A percentile compares a stretch with the other conserved stretches of the same genome.
These are phyloP conservation scores for Hortiboletus flavorubellus DNA, from an alignment of 768 basidiomycete genomes.

Conservation along the genomic window DNA sequence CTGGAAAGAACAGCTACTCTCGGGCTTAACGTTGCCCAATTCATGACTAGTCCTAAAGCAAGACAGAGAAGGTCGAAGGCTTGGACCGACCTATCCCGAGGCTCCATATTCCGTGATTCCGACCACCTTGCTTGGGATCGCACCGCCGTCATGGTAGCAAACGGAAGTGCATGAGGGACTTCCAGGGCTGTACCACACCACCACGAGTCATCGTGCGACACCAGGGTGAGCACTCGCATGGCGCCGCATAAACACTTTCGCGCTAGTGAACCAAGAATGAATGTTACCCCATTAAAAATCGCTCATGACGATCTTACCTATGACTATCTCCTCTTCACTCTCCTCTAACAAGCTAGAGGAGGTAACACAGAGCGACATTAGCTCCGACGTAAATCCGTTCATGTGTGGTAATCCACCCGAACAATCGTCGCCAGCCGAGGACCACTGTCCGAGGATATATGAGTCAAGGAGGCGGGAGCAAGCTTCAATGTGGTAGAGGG, in stretches of 20 bases:
- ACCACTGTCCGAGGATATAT: conserved; percentile 61
- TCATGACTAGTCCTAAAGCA: conserved; percentile 70
- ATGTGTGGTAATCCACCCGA: conserved; percentile 7
- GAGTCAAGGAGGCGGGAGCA: conserved; percentile 61
- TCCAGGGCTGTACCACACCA: conserved; percentile 57
- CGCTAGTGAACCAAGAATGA: conserved; percentile 23
- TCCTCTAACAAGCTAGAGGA: conserved; percentile 39
- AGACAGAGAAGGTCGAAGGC: conserved; percentile 73
- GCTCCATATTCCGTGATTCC: conserved; percentile 1
- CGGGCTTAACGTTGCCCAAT: conserved; percentile 61
- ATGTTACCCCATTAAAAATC: not conserved
- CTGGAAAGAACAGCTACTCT: conserved; percentile 46
- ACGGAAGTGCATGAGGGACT: conserved; percentile 44
- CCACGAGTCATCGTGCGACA: conserved; percentile 57
- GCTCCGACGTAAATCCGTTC: conserved; percentile 39
- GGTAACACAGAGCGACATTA: conserved; percentile 51
- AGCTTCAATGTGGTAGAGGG: conserved; percentile 48
- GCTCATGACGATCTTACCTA: conserved; percentile 13
- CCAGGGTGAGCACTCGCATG: conserved; percentile 65
- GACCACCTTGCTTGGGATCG: conserved; percentile 34
- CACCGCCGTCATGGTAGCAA: conserved; percentile 46
- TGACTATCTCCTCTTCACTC: conserved; percentile 5
- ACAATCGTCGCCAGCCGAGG: conserved; percentile 16
- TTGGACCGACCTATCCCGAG: conserved; percentile 29
- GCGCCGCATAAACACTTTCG: conserved; percentile 52